phyloP scores from a whole-genome alignment of 1,284 basidiomycete genomes.

The Irpex rosettiformis region DNA sequence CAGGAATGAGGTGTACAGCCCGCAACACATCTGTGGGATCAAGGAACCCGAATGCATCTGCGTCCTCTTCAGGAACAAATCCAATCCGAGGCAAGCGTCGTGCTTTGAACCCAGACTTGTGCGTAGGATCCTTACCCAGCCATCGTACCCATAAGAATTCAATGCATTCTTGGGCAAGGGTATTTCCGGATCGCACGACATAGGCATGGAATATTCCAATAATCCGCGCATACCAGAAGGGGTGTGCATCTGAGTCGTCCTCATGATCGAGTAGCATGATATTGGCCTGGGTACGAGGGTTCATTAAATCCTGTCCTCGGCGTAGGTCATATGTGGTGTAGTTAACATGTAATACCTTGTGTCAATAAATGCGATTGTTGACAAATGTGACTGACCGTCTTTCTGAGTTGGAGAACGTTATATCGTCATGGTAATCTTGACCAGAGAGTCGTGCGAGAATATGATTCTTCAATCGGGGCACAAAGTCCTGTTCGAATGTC shows the following conservation, averaged over 20 bases:
- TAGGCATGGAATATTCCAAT: conserved; percentile 30
- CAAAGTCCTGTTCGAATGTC: conserved; percentile 18
- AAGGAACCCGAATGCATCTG: conserved; percentile 22
- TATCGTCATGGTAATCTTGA: conserved; percentile 11
- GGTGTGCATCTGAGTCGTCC: conserved; percentile 13
- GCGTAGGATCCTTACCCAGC: conserved; percentile 14
- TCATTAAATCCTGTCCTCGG: conserved; percentile 36
- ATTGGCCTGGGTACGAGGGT: conserved; percentile 29
- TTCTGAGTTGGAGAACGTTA: conserved; percentile 16
- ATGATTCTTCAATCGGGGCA: conserved; percentile 21
- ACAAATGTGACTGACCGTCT: conserved; percentile 19
- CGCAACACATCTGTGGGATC: conserved; percentile 23
- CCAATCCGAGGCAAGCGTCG: conserved; percentile 13
- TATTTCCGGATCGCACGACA: not conserved
- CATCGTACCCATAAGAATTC: conserved; percentile 28
- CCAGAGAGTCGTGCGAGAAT: conserved; percentile 17
- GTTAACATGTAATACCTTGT: conserved; percentile 32
- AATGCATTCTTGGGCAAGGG: conserved; percentile 6
- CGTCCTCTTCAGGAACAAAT: conserved; percentile 6
- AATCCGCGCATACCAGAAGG: conserved; percentile 30
- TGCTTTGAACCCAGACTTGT: conserved; percentile 6
- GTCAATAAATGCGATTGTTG: conserved; percentile 28
- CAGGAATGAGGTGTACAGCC: conserved; percentile 23
- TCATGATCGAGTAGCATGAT: conserved; percentile 33
- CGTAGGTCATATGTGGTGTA: conserved; percentile 43